Base-by-base conservation (phyloP, 78 protist species). In the Cavenderia fasciculata region DNA sequence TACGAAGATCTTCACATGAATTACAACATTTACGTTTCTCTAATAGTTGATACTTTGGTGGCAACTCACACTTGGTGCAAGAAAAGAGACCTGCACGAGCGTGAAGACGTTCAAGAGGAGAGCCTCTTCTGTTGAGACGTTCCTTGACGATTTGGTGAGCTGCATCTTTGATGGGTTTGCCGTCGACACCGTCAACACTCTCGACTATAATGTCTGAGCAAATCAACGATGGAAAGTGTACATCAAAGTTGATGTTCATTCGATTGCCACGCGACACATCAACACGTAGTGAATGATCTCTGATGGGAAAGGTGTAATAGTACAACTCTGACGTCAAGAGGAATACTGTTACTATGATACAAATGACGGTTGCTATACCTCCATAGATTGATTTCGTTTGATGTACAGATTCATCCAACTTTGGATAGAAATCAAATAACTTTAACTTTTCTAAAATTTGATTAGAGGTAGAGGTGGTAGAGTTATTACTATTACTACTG, bases 371-470 rank as follows among this genome's bases (percentile, higher is more conserved):
- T 8, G 19, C 56, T 12, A 25, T 59, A 23, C 89, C 89, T 21
- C 89, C 89, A 54, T 66, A 79, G 27, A 62, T 52, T 19, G 89
- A 51, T 68, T 79, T 79, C 18, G 65, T 75, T 33, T 40, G 36
- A 27, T 75, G 89, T 52, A 79, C 89, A 51, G 52, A 52, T 10
- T 79, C 89, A 54, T 79, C 78, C 14, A 79, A 25, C 23, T 79
- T 79, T 33, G 89, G 89, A 56, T 79, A 79, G 74, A 79, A 79
- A 56, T 79, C 89, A 33, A 79, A 79, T 38, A 79, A 41, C 40
- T 79, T 79, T 16, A 79, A 44, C 40, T 33, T 79, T 68, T 79
- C 89, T 31, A 51, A 19, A 59, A 59, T 51, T 31, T 16, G 10
- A 19, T 63, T 63, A 2, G n/a, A n/a, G n/a, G n/a, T n/a, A n/a